A percentile compares a stretch with the other conserved stretches of the same genome.
Evolutionary conservation across 73 alveolate species (phyloP).

Genomic region (Paramecium primaurelia): DNA sequence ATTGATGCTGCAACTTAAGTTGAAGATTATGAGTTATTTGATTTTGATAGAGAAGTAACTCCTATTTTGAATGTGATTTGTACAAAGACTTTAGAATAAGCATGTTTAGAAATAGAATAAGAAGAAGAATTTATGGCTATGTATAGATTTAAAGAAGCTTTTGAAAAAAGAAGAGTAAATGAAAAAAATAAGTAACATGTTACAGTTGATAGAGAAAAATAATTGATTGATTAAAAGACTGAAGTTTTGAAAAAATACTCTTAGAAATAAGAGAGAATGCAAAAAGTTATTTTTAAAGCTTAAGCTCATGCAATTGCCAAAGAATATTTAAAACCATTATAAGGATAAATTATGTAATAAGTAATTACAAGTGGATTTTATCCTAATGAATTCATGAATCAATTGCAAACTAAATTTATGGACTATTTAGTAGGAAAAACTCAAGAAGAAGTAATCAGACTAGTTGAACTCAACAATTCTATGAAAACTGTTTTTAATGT

Average conservation of each 20-base stretch:
- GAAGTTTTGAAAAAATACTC: constrained; percentile 63
- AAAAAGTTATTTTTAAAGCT: constrained; percentile 67
- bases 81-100: constrained; percentile 91
- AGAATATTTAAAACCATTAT: constrained; percentile 61
- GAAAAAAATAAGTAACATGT: constrained; percentile 82
- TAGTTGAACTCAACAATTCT: not conserved
- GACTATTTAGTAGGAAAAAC: constrained; percentile 73
- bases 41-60: constrained; percentile 93
- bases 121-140: constrained; percentile 91
- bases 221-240: constrained; percentile 72
- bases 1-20: constrained; percentile 95
- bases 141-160: constrained; percentile 83
- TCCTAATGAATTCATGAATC: constrained; percentile 70
- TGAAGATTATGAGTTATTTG: constrained; percentile 94
- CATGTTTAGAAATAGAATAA: constrained; percentile 93
- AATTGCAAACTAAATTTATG: constrained; percentile 71
- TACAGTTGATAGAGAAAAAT: constrained; percentile 73
- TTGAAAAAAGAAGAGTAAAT: constrained; percentile 77
- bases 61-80: constrained; percentile 95
- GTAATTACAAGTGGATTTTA: constrained; percentile 66
- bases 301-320: constrained; percentile 74
- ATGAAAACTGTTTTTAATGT: constrained; percentile 20
- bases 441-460: constrained; percentile 62
- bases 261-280: constrained; percentile 61
- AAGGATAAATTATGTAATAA: constrained; percentile 54